These are phyloP conservation scores for Zygotorulaspora mrakii DNA, from an alignment of 1,139 yeast genomes.

Conservation along the genomic window DNA sequence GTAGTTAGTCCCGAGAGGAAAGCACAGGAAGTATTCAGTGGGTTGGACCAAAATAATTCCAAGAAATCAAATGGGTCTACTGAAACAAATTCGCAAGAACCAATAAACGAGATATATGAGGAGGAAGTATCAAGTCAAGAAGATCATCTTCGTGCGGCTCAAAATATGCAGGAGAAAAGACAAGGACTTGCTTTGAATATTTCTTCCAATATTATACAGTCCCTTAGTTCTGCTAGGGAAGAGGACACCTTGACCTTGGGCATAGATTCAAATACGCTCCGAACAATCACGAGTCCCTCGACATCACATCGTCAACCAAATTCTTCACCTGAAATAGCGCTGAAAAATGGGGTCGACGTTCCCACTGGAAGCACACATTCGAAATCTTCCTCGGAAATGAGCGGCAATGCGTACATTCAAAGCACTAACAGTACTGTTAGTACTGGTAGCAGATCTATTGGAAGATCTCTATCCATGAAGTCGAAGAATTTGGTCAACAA, in stretches of 20 bases:
- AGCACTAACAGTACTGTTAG: background rate
- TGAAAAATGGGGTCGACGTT: no score
- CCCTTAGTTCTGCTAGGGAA: slow-evolving; percentile 2
- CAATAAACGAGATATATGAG: background rate
- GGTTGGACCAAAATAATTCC: background rate
- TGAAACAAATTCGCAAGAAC: background rate
- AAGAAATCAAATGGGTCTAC: background rate
- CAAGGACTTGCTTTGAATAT: slow-evolving; percentile 13
- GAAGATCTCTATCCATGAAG: slow-evolving; percentile 30
- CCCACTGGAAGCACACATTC: no score
- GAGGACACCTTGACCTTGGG: slow-evolving; percentile 16
- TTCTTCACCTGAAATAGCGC: no score
- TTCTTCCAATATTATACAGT: slow-evolving; percentile 4
- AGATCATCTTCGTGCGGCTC: background rate
- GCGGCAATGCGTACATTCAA: slow-evolving; percentile 1
- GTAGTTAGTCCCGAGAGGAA: background rate
- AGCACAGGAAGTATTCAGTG: slow-evolving; percentile 2
- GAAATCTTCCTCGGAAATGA: slow-evolving; percentile 2
- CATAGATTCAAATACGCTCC: slow-evolving; percentile 5
- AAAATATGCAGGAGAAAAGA: slow-evolving; percentile 2
- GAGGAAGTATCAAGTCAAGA: no score
- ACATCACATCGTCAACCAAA: no score
- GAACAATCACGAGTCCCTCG: slow-evolving; percentile 1
- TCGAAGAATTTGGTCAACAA: slow-evolving; percentile 27
- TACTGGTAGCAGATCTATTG: slow-evolving; percentile 17